Percentiles rank a stretch among this genome's conserved stretches.
Conservation (phyloP, 169 alveolate genomes). For the Plasmodium inui region DNA sequence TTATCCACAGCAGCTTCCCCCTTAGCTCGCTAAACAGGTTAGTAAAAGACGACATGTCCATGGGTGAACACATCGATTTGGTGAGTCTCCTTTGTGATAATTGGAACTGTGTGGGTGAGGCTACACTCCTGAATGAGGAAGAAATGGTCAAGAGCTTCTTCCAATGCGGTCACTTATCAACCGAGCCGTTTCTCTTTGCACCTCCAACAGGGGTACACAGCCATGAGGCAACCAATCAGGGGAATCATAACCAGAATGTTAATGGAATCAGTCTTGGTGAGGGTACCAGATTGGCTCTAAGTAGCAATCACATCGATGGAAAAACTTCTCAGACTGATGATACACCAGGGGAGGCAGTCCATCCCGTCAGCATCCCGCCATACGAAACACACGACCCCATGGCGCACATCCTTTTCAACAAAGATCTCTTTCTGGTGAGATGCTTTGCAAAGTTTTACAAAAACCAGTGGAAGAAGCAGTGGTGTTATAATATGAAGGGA, state of each 20-base stretch:
- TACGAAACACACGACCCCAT: not conserved
- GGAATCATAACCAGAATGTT: not conserved
- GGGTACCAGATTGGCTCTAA: not conserved
- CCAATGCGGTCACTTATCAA: not conserved
- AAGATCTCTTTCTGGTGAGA: not conserved
- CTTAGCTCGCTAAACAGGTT: constrained; percentile 11
- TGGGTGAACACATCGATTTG: not conserved
- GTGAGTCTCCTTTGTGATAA: not conserved
- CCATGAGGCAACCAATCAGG: not conserved
- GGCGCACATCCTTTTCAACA: constrained; percentile 24
- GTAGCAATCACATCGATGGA: not conserved
- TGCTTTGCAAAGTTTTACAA: constrained; percentile 22
- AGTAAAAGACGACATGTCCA: constrained; percentile 5
- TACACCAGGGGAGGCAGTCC: not conserved
- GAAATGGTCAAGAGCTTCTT: constrained; percentile 22
- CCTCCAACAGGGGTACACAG: not conserved
- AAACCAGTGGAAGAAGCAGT: constrained; percentile 3
- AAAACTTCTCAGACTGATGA: not conserved
- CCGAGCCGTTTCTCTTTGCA: not conserved
- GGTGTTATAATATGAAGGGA: constrained; percentile 3
- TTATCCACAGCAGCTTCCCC: constrained; percentile 13
- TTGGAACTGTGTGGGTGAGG: not conserved
- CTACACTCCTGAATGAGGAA: not conserved
- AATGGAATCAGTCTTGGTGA: not conserved
- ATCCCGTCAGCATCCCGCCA: not conserved